phyloP scores from a whole-genome alignment of 169 alveolate species.

The Plasmodium reichenowi region DNA sequence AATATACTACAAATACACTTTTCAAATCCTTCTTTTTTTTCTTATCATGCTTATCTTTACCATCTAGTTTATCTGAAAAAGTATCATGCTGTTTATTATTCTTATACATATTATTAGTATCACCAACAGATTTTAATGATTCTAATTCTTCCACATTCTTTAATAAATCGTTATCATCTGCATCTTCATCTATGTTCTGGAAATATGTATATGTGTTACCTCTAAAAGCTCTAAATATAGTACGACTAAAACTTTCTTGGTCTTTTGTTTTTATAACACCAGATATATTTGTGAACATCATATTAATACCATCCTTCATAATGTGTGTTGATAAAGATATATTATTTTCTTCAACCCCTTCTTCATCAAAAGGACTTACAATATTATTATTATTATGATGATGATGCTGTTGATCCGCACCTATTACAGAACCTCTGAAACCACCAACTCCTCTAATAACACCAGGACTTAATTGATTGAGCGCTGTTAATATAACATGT shows the following conservation, averaged over 20 bases:
- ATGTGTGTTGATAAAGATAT: conserved; percentile 74
- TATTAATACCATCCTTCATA: conserved; percentile 77
- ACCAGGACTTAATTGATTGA: conserved; percentile 80
- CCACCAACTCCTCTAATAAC: conserved; percentile 25
- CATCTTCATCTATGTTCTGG: conserved; percentile 88
- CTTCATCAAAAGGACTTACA: conserved; percentile 61
- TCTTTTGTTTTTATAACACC: conserved; percentile 95
- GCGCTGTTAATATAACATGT: conserved; percentile 86
- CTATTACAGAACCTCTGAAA: neutral
- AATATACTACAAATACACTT: conserved; percentile 95
- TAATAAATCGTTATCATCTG: conserved; percentile 77
- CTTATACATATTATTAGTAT: conserved; percentile 3
- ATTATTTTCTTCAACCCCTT: conserved; percentile 77
- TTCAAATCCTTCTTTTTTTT: conserved; percentile 81
- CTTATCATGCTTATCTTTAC: neutral
- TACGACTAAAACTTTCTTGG: conserved; percentile 93
- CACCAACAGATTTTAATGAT: conserved; percentile 6
- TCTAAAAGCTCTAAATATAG: conserved; percentile 96
- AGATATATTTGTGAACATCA: conserved; percentile 90
- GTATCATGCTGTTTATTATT: neutral
- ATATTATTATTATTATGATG: neutral
- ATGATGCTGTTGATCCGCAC: too few relatives aligned
- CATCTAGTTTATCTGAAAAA: neutral
- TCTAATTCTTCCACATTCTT: conserved; percentile 66
- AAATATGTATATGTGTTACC: conserved; percentile 96